A percentile compares a stretch with the other conserved stretches of the same genome.
Conservation (phyloP, 352 stramenopile genomes). For the Globisporangium abappressorium region DNA sequence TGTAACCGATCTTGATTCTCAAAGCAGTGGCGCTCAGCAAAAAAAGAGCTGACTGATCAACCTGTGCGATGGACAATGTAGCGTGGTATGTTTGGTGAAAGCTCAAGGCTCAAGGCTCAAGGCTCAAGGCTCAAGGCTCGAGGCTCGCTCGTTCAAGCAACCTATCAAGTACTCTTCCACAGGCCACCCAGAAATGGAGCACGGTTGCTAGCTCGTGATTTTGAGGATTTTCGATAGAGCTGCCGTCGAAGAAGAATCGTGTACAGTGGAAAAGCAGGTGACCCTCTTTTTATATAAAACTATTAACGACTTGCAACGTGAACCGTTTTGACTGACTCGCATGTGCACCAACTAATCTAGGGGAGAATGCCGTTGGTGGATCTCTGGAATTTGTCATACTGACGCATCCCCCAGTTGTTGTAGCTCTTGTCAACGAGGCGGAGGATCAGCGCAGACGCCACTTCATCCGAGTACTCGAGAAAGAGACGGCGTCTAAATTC, state of each 20-base stretch:
- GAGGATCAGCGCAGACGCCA: conserved; percentile 19
- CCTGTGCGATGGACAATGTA: conserved; percentile 1
- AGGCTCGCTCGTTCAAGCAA: neutral
- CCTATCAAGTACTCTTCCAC: neutral
- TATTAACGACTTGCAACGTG: conserved; percentile 10
- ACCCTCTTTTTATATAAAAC: conserved; percentile 15
- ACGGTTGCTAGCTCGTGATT: neutral
- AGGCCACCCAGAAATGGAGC: neutral
- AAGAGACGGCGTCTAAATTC: conserved; percentile 35
- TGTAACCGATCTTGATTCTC: conserved; percentile 27
- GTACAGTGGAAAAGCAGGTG: conserved; percentile 4
- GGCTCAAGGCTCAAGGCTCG: neutral
- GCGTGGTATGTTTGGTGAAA: conserved; percentile 5
- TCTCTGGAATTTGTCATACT: conserved; percentile 74
- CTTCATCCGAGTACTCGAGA: conserved; percentile 27
- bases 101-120: neutral
- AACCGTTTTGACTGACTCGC: conserved; percentile 4
- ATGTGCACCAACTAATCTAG: conserved; percentile 17
- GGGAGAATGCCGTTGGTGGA: conserved; percentile 64
- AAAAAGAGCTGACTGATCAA: conserved; percentile 1
- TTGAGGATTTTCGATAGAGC: neutral
- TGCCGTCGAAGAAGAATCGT: neutral
- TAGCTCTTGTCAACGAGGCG: conserved; percentile 58
- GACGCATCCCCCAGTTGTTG: conserved; percentile 61
- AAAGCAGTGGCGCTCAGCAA: neutral